phyloP scores from a whole-genome alignment of 129 eudicot genomes.

The Flaveria bidentis region DNA sequence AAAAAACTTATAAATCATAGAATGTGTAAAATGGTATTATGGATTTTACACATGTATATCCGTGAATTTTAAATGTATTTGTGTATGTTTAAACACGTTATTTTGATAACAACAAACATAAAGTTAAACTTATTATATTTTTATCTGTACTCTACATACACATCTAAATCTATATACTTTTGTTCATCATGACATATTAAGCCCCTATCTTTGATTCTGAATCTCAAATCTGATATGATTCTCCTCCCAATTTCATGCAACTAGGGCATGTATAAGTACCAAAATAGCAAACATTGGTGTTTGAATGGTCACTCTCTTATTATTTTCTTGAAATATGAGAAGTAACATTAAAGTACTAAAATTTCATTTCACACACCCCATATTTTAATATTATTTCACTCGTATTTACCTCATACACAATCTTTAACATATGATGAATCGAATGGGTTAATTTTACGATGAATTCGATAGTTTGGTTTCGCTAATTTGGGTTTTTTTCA shows the following conservation, averaged over 20 bases:
- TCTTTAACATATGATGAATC: not conserved
- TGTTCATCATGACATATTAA: too few relatives aligned
- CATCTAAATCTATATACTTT: too few relatives aligned
- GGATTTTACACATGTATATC: too few relatives aligned
- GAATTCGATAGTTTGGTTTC: not conserved
- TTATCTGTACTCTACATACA: too few relatives aligned
- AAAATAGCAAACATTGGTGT: not conserved
- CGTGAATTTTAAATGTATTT: too few relatives aligned
- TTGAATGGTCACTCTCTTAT: not conserved
- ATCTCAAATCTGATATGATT: slow-evolving; percentile 16
- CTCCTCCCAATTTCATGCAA: slow-evolving; percentile 23
- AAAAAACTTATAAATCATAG: too few relatives aligned
- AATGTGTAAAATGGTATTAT: too few relatives aligned
- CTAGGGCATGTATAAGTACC: not conserved
- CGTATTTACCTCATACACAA: not conserved
- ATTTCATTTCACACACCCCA: not conserved
- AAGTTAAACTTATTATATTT: too few relatives aligned
- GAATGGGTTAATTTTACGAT: not conserved
- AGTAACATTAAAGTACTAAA: not conserved
- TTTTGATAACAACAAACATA: too few relatives aligned
- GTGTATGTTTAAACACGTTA: too few relatives aligned
- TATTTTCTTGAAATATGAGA: not conserved
- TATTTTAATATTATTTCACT: not conserved
- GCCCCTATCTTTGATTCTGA: not conserved
- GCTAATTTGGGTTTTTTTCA: slow-evolving; percentile 9